Percentiles rank a stretch among this genome's conserved stretches.
phyloP scores from a whole-genome alignment of 495 filamentous ascomycete species.

The Tuber melanosporum region DNA sequence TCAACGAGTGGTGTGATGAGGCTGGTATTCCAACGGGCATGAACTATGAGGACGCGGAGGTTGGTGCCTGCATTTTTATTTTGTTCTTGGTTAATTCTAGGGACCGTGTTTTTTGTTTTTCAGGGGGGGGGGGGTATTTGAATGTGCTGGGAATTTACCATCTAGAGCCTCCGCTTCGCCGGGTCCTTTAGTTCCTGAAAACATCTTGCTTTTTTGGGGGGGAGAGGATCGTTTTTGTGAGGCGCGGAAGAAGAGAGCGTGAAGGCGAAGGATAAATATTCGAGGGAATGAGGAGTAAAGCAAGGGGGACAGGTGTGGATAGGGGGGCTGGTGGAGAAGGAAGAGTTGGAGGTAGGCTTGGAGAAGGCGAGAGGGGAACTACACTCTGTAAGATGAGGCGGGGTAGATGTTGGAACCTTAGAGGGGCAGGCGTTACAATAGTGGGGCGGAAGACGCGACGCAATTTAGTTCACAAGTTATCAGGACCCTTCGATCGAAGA shows the following conservation, averaged over 20 bases:
- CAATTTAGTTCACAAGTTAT: background rate
- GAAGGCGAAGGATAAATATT: background rate
- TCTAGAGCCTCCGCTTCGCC: slow-evolving; percentile 50
- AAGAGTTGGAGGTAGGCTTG: background rate
- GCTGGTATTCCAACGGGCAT: slow-evolving; percentile 84
- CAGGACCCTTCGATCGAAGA: background rate
- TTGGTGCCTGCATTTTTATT: slow-evolving; percentile 59
- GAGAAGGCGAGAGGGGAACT: background rate
- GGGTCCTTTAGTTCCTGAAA: slow-evolving; percentile 53
- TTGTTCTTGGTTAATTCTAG: background rate
- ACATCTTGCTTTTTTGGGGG: slow-evolving; percentile 22
- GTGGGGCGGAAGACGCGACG: background rate
- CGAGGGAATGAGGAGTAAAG: background rate
- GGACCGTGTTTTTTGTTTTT: background rate
- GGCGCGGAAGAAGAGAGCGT: background rate
- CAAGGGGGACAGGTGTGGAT: background rate
- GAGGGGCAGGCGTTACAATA: background rate
- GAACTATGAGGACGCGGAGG: slow-evolving; percentile 87
- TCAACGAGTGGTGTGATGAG: slow-evolving; percentile 73
- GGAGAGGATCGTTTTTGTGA: background rate
- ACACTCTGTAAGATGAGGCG: background rate
- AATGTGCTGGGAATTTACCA: slow-evolving; percentile 44
- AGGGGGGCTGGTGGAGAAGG: background rate
- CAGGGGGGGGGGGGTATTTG: slow-evolving; percentile 2
- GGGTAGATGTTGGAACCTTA: background rate